Conservation (phyloP, 805 yeast species). For the Candida piceae region DNA sequence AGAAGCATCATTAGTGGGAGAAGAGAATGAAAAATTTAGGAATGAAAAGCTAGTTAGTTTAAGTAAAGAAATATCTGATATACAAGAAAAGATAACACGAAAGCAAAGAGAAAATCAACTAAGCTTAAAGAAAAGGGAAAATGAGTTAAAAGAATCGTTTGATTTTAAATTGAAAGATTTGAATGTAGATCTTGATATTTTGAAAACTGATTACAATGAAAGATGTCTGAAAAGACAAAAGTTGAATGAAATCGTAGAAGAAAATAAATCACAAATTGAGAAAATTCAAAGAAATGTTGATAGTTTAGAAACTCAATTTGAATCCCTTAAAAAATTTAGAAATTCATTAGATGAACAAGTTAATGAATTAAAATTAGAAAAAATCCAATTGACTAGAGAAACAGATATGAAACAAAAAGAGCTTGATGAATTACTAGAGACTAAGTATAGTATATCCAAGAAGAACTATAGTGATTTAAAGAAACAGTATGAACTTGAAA, state of each 20-base stretch:
- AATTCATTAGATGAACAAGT: conserved; percentile 15
- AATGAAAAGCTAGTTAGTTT: conserved; percentile 20
- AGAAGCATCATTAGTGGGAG: conserved; percentile 24
- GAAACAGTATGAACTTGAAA: conserved; percentile 9
- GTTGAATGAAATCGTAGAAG: neutral
- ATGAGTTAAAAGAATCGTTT: conserved; percentile 2
- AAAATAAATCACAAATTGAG: conserved; percentile 1
- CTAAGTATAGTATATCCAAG: conserved; percentile 1
- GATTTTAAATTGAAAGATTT: conserved; percentile 1
- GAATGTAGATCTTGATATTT: conserved; percentile 9
- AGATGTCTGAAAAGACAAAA: conserved; percentile 2
- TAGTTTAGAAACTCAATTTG: conserved; percentile 3
- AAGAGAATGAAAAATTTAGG: conserved; percentile 26
- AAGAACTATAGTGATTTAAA: conserved; percentile 1
- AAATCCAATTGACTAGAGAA: conserved; percentile 6
- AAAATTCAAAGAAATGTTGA: conserved; percentile 1
- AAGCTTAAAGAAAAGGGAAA: conserved; percentile 4
- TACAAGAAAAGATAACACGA: conserved; percentile 20
- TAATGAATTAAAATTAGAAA: conserved; percentile 8
- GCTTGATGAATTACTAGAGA: conserved; percentile 6
- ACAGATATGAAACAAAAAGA: conserved; percentile 3
- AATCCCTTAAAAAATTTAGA: conserved; percentile 3
- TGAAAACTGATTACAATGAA: conserved; percentile 1
- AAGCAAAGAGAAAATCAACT: conserved; percentile 5
- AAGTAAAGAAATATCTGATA: conserved; percentile 26